Evolutionary conservation across 2,329 filamentous ascomycete genomes (phyloP).

Genomic region (Trichothecium roseum): DNA sequence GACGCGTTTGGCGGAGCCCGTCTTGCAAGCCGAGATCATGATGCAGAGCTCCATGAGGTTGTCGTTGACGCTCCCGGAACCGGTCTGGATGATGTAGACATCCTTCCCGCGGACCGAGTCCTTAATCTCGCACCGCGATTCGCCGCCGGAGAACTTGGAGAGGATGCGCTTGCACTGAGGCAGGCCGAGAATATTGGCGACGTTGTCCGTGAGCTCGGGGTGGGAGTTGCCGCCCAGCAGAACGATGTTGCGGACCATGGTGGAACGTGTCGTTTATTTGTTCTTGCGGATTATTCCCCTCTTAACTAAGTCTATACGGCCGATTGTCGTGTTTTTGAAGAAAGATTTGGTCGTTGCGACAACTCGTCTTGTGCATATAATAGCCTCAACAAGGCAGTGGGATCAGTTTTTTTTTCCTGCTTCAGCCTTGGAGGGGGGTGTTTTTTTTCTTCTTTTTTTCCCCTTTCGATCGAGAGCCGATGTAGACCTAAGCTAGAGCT

Average conservation of each 20-base stretch:
- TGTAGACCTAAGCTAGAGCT: too few relatives aligned
- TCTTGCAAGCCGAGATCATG: constrained; percentile 96
- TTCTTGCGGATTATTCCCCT: too few relatives aligned
- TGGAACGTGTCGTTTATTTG: constrained; percentile 7
- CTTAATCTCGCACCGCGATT: constrained; percentile 89
- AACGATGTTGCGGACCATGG: constrained; percentile 91
- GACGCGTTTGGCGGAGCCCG: constrained; percentile 82
- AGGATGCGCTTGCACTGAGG: constrained; percentile 77
- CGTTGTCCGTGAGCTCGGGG: constrained; percentile 72
- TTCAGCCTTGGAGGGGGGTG: too few relatives aligned
- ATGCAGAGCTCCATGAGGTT: constrained; percentile 94
- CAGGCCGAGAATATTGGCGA: constrained; percentile 82
- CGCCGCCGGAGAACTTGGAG: constrained; percentile 87
- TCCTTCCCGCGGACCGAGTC: constrained; percentile 97
- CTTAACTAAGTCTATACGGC: too few relatives aligned
- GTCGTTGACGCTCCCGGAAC: constrained; percentile 88
- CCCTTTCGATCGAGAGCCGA: too few relatives aligned
- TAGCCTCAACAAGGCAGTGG: too few relatives aligned
- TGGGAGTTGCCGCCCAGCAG: constrained; percentile 90
- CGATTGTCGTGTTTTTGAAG: too few relatives aligned
- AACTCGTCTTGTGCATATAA: too few relatives aligned
- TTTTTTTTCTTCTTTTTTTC: too few relatives aligned
- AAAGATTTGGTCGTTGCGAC: too few relatives aligned
- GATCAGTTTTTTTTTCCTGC: too few relatives aligned
- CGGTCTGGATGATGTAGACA: constrained; percentile 96